These are phyloP conservation scores for Boletus subcaerulescens DNA, from an alignment of 768 basidiomycete species.

Conservation along the genomic window DNA sequence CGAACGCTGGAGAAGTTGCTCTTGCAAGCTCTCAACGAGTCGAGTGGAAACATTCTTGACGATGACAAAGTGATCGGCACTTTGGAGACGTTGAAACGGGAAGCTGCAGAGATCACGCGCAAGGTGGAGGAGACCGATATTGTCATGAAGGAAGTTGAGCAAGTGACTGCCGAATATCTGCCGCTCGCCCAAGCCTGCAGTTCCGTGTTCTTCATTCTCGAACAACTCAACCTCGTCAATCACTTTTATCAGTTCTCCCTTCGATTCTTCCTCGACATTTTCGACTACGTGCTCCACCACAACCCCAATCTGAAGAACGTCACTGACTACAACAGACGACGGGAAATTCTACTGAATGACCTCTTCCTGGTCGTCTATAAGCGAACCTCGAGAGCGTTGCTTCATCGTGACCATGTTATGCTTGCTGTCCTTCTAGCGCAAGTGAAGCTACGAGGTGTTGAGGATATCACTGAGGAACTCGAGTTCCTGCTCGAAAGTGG, in stretches of 20 bases:
- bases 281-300: conserved; percentile 89
- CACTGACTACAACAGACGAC: conserved; percentile 67
- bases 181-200: conserved; percentile 96
- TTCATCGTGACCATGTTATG: conserved; percentile 89
- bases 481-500: conserved; percentile 92
- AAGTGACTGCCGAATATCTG: conserved; percentile 91
- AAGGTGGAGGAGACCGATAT: conserved; percentile 97
- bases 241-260: conserved; percentile 99
- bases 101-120: conserved; percentile 92
- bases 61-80: conserved; percentile 99
- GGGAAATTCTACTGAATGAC: conserved; percentile 80
- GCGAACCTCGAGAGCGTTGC: conserved; percentile 84
- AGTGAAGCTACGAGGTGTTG: conserved; percentile 76
- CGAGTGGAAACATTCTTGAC: conserved; percentile 94
- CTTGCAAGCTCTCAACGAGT: conserved; percentile 94
- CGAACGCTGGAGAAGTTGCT: conserved; percentile 91
- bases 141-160: conserved; percentile 94
- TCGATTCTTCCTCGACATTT: conserved; percentile 97
- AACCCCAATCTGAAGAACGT: conserved; percentile 87
- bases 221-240: conserved; percentile 89
- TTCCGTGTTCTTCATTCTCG: conserved; percentile 94
- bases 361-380: conserved; percentile 87
- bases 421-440: conserved; percentile 88
- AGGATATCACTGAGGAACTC: conserved; percentile 80
- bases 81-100: conserved; percentile 90